Conservation (phyloP, 345 rosid genomes). For the Populus nigra region DNA sequence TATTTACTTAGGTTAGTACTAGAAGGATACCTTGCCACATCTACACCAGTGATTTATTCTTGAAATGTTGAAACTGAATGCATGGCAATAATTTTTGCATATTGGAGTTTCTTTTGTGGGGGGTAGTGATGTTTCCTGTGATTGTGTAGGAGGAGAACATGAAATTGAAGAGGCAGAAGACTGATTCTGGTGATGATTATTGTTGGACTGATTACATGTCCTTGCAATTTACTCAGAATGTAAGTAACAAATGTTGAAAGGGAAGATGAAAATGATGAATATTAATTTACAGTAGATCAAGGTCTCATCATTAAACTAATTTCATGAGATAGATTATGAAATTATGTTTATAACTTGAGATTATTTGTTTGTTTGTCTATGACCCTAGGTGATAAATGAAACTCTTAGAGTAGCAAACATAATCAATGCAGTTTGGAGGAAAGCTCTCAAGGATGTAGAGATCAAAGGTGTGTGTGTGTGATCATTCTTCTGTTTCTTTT, state of each 20-base stretch:
- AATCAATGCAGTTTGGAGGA: slow-evolving; percentile 92
- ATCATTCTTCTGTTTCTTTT: neutral
- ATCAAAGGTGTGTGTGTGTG: slow-evolving; percentile 57
- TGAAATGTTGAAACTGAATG: too few relatives aligned
- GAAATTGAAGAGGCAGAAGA: slow-evolving; percentile 69
- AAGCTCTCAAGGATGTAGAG: slow-evolving; percentile 75
- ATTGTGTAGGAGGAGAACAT: slow-evolving; percentile 70
- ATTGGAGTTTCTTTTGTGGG: too few relatives aligned
- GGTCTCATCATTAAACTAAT: too few relatives aligned
- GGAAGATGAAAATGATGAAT: neutral
- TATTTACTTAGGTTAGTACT: neutral
- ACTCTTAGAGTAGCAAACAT: slow-evolving; percentile 86
- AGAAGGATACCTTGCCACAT: neutral
- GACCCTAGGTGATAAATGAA: slow-evolving; percentile 75
- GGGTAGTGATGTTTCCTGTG: neutral
- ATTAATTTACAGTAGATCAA: too few relatives aligned
- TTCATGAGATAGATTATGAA: too few relatives aligned
- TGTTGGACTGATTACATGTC: slow-evolving; percentile 83
- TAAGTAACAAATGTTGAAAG: slow-evolving; percentile 24
- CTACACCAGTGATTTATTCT: neutral
- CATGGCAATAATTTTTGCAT: neutral
- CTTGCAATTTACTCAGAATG: slow-evolving; percentile 87
- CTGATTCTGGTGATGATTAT: slow-evolving; percentile 42
- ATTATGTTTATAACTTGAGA: neutral
- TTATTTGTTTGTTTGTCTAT: neutral